Evolutionary conservation across 768 basidiomycete genomes (phyloP), one percentile per base, ranked within the genome.

Genomic region (Mycena belliarum): DNA sequence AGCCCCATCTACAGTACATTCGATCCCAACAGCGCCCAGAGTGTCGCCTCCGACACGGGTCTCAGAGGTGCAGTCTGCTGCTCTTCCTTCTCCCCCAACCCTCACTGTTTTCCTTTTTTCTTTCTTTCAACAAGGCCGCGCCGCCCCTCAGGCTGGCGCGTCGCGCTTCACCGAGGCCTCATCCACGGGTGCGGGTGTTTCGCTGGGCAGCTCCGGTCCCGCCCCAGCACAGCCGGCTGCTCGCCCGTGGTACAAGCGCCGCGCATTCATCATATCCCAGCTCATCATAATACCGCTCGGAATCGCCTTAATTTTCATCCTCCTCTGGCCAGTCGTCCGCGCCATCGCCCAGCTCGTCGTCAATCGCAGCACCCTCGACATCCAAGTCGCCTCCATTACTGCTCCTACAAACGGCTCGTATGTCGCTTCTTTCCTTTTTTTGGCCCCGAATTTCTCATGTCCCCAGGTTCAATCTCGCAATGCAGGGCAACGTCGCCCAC

Each of bases 321-420:
- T 89, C 12, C 69, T 90, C 23, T 89, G 82, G 68, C 88, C 88
- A 7, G 84, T 89, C 53, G 75, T 89, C 54, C 79, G 72, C 48
- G 87, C 87, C 43, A 86, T 89, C 61, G 78, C 82, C 20, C 86
- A 87, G 61, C 76, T 84, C 40, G 81, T 89, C 38, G 79, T 89
- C 16, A 82, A 87, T 55, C 75, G 76, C 35, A 72, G 81, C 32
- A 76, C 75, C 21, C 73, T 90, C 32, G 75, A 84, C 53, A 74
- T 90, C 42, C 73, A 84, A 25, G 67, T 66, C 25, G 85, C 82
- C 9, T 69, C 71, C 16, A 86, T 89, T 54, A 73, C 73, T 1
- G 72, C 71, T 18, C 82, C 87, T 6, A 66, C 74, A n/a, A 88
- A 89, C 59, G 70, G 69, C 8, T 82, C 83, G 86, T 86, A 51